Percentiles rank a stretch among this genome's conserved stretches.
These are phyloP conservation scores for Hypoxylon cercidicola DNA, from an alignment of 495 filamentous ascomycete species.

Conservation along the genomic window DNA sequence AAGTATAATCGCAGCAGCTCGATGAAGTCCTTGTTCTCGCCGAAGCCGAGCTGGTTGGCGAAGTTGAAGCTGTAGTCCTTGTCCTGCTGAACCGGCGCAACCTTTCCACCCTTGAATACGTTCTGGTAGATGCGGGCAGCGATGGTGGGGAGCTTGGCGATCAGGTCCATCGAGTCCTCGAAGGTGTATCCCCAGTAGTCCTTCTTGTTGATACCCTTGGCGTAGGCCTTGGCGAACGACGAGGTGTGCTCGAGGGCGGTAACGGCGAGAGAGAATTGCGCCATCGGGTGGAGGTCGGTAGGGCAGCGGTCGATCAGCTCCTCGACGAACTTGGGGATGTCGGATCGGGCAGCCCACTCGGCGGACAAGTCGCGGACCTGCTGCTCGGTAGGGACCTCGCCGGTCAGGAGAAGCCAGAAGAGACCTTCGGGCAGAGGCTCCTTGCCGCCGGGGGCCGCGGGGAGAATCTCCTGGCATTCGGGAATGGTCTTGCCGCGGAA, in stretches of 20 bases:
- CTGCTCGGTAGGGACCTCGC: constrained; percentile 95
- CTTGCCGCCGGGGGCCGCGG: constrained; percentile 93
- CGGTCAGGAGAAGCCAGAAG: constrained; percentile 99
- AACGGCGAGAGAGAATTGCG: constrained; percentile 97
- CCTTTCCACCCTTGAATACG: constrained; percentile 99
- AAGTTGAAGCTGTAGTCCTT: constrained; percentile 99
- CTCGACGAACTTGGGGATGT: constrained; percentile 95
- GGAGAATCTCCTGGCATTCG: constrained; percentile 96
- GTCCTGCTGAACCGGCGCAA: constrained; percentile 92
- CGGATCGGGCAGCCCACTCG: constrained; percentile 97
- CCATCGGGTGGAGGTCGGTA: constrained; percentile 98
- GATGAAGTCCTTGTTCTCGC: constrained; percentile 94
- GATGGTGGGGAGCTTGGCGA: constrained; percentile 98
- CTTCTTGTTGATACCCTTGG: constrained; percentile 97
- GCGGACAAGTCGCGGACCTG: constrained; percentile 97
- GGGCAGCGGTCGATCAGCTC: constrained; percentile 99
- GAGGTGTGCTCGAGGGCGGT: constrained; percentile 98
- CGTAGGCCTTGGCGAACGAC: constrained; percentile 95
- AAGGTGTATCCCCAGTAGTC: constrained; percentile 99
- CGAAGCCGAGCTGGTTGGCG: constrained; percentile 97
- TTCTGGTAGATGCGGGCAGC: constrained; percentile 99
- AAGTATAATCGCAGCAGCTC: constrained; percentile 98
- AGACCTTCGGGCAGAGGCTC: constrained; percentile 98
- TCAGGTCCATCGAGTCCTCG: constrained; percentile 99
- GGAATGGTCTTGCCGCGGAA: constrained; percentile 99